Base-by-base conservation (phyloP, 2,329 filamentous ascomycete species). In the Ophiostoma fasciatum region DNA sequence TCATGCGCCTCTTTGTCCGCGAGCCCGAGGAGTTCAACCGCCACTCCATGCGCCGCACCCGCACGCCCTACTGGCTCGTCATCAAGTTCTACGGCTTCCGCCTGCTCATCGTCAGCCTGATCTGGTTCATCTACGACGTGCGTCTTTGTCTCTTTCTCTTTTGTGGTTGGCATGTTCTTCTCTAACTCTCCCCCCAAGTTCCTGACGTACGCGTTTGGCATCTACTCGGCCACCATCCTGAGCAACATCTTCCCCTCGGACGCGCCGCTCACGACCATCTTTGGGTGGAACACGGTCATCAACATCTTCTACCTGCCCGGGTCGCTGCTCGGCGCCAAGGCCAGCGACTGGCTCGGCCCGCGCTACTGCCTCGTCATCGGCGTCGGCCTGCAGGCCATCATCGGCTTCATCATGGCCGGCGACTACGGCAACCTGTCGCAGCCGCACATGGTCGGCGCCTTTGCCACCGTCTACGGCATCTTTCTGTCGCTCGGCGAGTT, bases 231-330 rank as follows among this genome's bases (percentile, higher is more conserved):
- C 1, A 69, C 74, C 2, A 88, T 93, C 48, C 60, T 92, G 1
- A 54, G 61, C 27, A 75, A 72, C 40, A 68, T 83, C 20, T 74
- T 78, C 28, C 70, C 72, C 9, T 50, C 63, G 0, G 48, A 53
- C 5, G 64, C 72, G 0, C 68, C 78, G 0, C 61, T 94, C 2
- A 88, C 82, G 50, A 80, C 79, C 43, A 61, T 75, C 10, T 87
- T 94, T 42, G 87, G 84, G 28, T 94, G 84, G 84, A 85, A 83
- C 51, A 84, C 80, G 0, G 68, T 94, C 28, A 74, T 92, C 61
- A 93, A 90, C 54, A 61, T 84, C 43, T 94, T 94, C 56, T 92
- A 92, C 56, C 68, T 93, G 33, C 85, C 84, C 0, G 87, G 87
- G 1, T 82, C 82, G 18, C 63, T 87, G 35, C 56, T 80, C 4